Base-by-base conservation (phyloP, 257 asterid genomes). In the Asclepias syriaca region DNA sequence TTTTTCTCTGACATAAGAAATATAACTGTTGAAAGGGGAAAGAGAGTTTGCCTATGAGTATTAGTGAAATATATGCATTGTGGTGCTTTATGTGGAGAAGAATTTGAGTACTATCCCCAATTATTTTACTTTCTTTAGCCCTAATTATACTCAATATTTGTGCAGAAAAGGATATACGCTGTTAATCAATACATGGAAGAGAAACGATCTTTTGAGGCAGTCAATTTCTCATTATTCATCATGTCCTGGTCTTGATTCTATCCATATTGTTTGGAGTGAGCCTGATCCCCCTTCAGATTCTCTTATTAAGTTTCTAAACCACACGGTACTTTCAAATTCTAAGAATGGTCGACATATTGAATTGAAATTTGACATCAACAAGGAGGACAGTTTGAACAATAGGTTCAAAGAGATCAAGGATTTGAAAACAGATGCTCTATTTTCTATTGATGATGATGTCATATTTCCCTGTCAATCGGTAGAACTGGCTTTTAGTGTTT, bases 301-400 rank as follows among this genome's bases (percentile, higher is more conserved):
- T 72, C 91, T 91, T 29, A 57, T 77, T 78, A 80, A 75, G 54
- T 85, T 78, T 75, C 85, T 91, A 59, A 84, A 77, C 54, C 84
- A 77, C 77, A 87, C 72, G 60, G 24, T 87, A 64, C 67, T 79
- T 75, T 72, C 70, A 19, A 80, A 86, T 48, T 71, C 91, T 34
- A 84, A 76, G 79, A 80, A 73, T 71, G 84, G 88, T 48, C 91
- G 79, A 39, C 72, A 75, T 21, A 85, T 89, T 12, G 93, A 86
- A 66, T 73, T 91, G 83, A 85, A 75, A 80, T 91, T 87, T 69
- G 93, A 89, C 81, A 79, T 82, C 11, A 85, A 91, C 65, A 77
- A 80, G 81, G 95, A 91, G 81, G 96, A 91, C 83, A 91, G 96
- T 80, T 81, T 91, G 81, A 91, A 91, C 83, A 91, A 91, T 81